Conservation (phyloP, 2,329 filamentous ascomycete species). For the Aspergillus tamarii region DNA sequence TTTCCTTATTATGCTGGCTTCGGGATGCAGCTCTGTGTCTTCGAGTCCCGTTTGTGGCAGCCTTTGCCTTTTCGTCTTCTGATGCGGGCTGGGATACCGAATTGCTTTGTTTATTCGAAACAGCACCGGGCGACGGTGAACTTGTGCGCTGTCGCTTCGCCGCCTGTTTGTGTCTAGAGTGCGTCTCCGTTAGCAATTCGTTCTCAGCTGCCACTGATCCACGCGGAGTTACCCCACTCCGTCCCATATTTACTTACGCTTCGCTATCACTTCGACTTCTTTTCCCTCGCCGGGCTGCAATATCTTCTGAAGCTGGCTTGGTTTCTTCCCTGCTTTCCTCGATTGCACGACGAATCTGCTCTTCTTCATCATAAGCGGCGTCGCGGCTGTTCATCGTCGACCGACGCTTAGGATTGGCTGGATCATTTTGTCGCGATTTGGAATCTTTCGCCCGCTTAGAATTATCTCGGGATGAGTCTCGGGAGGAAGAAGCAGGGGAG, state of each 20-base stretch:
- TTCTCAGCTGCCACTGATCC: conserved; percentile 10
- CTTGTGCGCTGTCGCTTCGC: conserved; percentile 82
- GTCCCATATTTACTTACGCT: conserved; percentile 67
- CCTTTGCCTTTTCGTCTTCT: conserved; percentile 65
- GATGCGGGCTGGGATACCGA: conserved; percentile 53
- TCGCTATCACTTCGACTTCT: conserved; percentile 87
- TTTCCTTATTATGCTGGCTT: conserved; percentile 54
- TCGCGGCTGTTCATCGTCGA: conserved; percentile 98
- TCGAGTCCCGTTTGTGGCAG: conserved; percentile 49
- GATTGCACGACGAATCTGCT: conserved; percentile 83
- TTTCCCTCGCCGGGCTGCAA: conserved; percentile 70
- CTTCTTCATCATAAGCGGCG: conserved; percentile 93
- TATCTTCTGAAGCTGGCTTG: conserved; percentile 57
- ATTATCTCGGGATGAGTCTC: conserved; percentile 46
- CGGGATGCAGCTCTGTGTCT: conserved; percentile 63
- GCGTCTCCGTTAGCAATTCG: conserved; percentile 29
- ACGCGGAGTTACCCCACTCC: background rate
- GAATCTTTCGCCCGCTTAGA: conserved; percentile 44
- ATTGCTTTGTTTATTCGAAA: conserved; percentile 51
- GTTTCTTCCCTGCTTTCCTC: conserved; percentile 91
- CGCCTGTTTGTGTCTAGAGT: conserved; percentile 66
- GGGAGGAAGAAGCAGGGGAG: conserved; percentile 47
- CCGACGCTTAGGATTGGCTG: conserved; percentile 73
- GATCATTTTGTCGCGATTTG: conserved; percentile 54
- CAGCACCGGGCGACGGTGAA: conserved; percentile 70